These are phyloP conservation scores for Colletotrichum endophyticum DNA, from an alignment of 2,329 filamentous ascomycete genomes.

Conservation along the genomic window DNA sequence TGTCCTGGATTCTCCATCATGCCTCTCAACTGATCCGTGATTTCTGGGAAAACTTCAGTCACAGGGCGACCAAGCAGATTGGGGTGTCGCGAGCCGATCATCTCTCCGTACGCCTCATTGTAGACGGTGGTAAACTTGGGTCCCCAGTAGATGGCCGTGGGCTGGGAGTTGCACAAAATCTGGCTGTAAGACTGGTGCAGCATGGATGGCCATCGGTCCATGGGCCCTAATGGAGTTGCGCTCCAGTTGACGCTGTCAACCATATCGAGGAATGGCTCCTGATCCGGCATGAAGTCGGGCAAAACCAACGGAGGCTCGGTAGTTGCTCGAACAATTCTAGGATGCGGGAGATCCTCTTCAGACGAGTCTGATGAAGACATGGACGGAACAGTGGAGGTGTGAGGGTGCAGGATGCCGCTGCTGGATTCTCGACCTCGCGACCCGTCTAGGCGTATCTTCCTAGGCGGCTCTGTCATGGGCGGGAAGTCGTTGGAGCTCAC, in stretches of 20 bases:
- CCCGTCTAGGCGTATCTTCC: conserved; percentile 33
- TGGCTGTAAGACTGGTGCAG: conserved; percentile 51
- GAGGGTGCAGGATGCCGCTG: not conserved
- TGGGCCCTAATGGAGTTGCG: conserved; percentile 49
- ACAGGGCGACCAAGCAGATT: conserved; percentile 64
- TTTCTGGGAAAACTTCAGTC: conserved; percentile 45
- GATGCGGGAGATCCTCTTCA: not conserved
- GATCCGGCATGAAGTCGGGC: conserved; percentile 37
- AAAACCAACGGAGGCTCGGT: conserved; percentile 35
- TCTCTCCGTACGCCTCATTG: conserved; percentile 68
- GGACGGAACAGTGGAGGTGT: not conserved
- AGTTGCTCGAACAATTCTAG: conserved; percentile 32
- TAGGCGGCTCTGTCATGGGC: conserved; percentile 33
- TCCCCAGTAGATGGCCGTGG: conserved; percentile 69
- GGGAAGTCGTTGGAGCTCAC: conserved; percentile 42
- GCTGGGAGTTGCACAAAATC: conserved; percentile 48
- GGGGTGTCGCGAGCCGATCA: conserved; percentile 71
- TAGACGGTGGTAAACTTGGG: conserved; percentile 67
- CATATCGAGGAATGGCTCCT: conserved; percentile 43
- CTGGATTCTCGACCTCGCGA: conserved; percentile 21
- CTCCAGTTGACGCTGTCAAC: conserved; percentile 52
- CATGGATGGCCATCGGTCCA: conserved; percentile 49
- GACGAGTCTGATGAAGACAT: not conserved
- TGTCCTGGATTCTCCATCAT: conserved; percentile 36
- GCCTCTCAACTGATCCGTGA: conserved; percentile 60